Evolutionary conservation across 169 alveolate species (phyloP).

Genomic region (Plasmodium knowlesi): DNA sequence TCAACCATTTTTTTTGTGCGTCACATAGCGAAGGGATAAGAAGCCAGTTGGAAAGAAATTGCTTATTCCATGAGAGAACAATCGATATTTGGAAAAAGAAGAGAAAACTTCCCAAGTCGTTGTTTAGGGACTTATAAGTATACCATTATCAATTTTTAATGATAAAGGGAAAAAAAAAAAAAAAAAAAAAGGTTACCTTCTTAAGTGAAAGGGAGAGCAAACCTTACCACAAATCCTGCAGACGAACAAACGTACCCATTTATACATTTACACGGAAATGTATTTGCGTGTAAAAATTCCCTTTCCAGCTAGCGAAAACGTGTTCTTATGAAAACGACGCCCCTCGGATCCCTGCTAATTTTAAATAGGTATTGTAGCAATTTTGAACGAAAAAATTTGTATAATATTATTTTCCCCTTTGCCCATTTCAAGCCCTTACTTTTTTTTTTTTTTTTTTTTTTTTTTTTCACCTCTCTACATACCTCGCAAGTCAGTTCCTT

Average conservation of each 20-base stretch:
- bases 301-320: background rate
- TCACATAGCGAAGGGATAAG: background rate
- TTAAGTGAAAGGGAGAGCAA: background rate
- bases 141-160: background rate
- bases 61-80: too few species aligned
- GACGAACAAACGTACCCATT: background rate
- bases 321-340: constrained; percentile 10
- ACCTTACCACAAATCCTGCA: background rate
- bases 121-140: background rate
- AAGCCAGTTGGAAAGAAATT: background rate
- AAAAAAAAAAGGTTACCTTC: background rate
- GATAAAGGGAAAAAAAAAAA: background rate
- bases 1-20: background rate
- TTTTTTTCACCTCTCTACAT: background rate
- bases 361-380: constrained; percentile 23
- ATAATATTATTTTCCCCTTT: background rate
- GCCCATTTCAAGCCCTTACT: background rate
- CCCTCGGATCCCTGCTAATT: constrained; percentile 7
- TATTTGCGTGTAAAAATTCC: background rate
- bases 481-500: background rate
- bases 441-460: background rate
- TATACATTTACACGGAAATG: background rate
- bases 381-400: background rate
- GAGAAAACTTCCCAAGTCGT: background rate
- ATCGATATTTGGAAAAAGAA: background rate